Conservation (phyloP, 2,329 filamentous ascomycete species). For the Botrytis fabae region DNA sequence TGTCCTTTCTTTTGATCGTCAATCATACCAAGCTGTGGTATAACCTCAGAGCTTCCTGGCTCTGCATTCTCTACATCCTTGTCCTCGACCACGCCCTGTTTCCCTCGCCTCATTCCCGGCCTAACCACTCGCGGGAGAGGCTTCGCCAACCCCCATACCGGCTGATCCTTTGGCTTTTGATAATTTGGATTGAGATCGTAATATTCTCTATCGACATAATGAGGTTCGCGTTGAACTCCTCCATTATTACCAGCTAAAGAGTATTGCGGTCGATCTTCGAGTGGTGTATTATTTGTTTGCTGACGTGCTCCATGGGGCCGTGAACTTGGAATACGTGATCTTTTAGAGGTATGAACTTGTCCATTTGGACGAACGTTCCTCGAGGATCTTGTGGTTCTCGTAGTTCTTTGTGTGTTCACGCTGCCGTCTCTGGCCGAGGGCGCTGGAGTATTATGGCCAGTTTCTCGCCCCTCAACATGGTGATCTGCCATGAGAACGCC, state of each 20-base stretch:
- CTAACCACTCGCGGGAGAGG: constrained; percentile 29
- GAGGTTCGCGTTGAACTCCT: constrained; percentile 6
- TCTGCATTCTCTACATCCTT: constrained; percentile 18
- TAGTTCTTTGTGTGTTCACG: constrained; percentile 5
- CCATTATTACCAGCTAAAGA: constrained; percentile 16
- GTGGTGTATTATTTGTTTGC: not conserved
- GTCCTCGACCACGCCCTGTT: constrained; percentile 21
- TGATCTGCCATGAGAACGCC: constrained; percentile 12
- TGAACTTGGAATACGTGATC: constrained; percentile 1
- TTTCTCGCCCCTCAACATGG: not conserved
- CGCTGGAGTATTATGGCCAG: not conserved
- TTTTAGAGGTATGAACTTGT: not conserved
- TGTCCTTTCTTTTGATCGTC: constrained; percentile 22
- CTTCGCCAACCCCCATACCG: constrained; percentile 30
- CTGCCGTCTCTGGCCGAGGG: constrained; percentile 12
- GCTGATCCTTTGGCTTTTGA: constrained; percentile 23
- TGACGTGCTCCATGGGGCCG: constrained; percentile 7
- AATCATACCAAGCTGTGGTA: constrained; percentile 30
- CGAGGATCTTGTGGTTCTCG: not conserved
- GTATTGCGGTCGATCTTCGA: constrained; percentile 6
- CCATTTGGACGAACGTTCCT: constrained; percentile 3
- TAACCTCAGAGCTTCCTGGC: constrained; percentile 21
- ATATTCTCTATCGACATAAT: constrained; percentile 28
- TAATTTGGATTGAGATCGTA: constrained; percentile 29
- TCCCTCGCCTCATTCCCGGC: constrained; percentile 26